phyloP scores from a whole-genome alignment of 345 rosid species.

The Ceriops decandra region DNA sequence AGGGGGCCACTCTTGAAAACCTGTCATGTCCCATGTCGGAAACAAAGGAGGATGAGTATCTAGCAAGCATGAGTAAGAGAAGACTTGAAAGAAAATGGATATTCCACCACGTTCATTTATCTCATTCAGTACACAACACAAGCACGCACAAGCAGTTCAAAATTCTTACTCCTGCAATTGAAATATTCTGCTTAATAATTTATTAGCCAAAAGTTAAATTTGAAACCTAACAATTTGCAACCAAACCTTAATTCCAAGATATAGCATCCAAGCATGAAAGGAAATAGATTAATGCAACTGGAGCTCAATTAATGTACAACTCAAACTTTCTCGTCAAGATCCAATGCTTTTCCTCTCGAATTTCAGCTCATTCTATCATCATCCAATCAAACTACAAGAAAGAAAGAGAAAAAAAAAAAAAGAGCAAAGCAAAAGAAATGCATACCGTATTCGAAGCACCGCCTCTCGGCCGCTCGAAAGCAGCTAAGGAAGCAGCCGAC shows the following conservation, averaged over 20 bases:
- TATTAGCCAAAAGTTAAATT: too few species aligned
- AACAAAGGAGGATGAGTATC: not conserved
- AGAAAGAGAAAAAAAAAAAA: not conserved
- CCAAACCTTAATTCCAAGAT: too few species aligned
- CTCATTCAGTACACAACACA: too few species aligned
- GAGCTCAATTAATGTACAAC: not conserved
- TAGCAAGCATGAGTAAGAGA: not conserved
- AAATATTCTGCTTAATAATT: too few species aligned
- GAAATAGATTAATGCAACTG: constrained; percentile 1
- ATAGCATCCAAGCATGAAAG: not conserved
- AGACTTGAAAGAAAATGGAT: not conserved
- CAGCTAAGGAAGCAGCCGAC: constrained; percentile 69
- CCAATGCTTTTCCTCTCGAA: not conserved
- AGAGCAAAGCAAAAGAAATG: not conserved
- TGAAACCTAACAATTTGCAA: too few species aligned
- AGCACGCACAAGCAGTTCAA: too few species aligned
- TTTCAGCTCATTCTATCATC: not conserved
- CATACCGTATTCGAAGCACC: constrained; percentile 73
- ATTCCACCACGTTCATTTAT: too few species aligned
- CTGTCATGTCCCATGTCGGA: constrained; percentile 39
- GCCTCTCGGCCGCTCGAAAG: constrained; percentile 74
- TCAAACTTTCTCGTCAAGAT: not conserved
- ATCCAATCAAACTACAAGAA: constrained; percentile 8
- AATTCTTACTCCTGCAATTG: too few species aligned
- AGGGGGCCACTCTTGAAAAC: constrained; percentile 97